Percentiles rank a stretch among this genome's conserved stretches.
Evolutionary conservation across 768 basidiomycete species (phyloP).

Genomic region (Clathrus columnatus): DNA sequence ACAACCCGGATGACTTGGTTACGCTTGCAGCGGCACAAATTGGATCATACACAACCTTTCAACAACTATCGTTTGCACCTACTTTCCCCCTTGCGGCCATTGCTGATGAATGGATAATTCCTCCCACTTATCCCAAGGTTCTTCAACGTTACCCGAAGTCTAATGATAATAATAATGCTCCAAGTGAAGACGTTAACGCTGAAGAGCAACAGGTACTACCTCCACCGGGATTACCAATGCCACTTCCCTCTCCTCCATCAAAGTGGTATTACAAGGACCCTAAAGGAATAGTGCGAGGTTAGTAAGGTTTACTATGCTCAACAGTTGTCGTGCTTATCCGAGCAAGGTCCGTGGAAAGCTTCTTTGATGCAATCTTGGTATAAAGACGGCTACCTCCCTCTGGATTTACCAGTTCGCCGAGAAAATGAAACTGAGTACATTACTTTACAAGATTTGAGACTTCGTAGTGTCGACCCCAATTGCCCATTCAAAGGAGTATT

Average conservation of each 20-base stretch:
- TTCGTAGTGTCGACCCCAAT: slow-evolving; percentile 74
- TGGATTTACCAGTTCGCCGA: slow-evolving; percentile 70
- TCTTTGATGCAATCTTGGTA: slow-evolving; percentile 86
- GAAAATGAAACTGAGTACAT: slow-evolving; percentile 66
- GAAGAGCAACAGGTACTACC: slow-evolving; percentile 60
- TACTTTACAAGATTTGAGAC: slow-evolving; percentile 62
- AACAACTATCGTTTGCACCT: slow-evolving; percentile 79
- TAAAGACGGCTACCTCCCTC: slow-evolving; percentile 73
- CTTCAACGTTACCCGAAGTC: slow-evolving; percentile 56
- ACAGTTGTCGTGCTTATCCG: not conserved
- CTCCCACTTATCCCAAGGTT: slow-evolving; percentile 80
- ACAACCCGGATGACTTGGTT: slow-evolving; percentile 57
- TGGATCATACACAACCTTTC: slow-evolving; percentile 87
- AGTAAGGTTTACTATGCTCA: slow-evolving; percentile 17
- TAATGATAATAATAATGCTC: slow-evolving; percentile 41
- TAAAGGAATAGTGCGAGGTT: slow-evolving; percentile 71
- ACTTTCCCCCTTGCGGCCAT: slow-evolving; percentile 83
- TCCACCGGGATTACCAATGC: slow-evolving; percentile 73
- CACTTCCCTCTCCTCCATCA: slow-evolving; percentile 55
- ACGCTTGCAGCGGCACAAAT: slow-evolving; percentile 61
- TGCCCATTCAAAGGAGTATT: slow-evolving; percentile 57
- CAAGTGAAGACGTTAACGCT: slow-evolving; percentile 34
- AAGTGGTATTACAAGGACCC: slow-evolving; percentile 83
- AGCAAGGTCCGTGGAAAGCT: slow-evolving; percentile 80
- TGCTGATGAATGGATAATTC: slow-evolving; percentile 86